Conservation (phyloP, 192 early-diverging fungal species). For the Entomortierella parvispora region DNA sequence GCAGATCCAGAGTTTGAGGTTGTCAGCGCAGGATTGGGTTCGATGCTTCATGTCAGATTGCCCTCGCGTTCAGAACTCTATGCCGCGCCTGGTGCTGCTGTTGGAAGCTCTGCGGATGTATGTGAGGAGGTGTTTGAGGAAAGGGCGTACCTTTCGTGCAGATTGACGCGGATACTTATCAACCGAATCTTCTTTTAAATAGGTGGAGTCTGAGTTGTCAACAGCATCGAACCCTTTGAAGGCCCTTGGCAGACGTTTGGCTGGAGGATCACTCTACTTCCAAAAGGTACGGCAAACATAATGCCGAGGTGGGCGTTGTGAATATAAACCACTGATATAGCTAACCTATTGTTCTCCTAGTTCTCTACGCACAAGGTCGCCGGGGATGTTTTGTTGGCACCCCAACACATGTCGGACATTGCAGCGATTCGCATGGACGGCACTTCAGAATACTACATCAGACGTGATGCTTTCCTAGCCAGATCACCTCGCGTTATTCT, state of each 20-base stretch:
- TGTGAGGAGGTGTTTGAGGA: too few relatives aligned
- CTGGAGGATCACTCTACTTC: conserved; percentile 47
- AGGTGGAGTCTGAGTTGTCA: conserved; percentile 46
- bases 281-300: conserved; percentile 37
- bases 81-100: conserved; percentile 61
- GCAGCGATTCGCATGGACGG: conserved; percentile 68
- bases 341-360: conserved; percentile 25
- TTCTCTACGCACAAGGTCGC: conserved; percentile 62
- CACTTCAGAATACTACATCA: conserved; percentile 67
- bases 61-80: conserved; percentile 64
- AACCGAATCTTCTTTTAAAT: too few relatives aligned
- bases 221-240: conserved; percentile 45
- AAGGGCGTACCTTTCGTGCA: too few relatives aligned
- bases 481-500: conserved; percentile 63
- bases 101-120: conserved; percentile 62
- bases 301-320: too few relatives aligned
- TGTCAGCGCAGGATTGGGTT: conserved; percentile 59
- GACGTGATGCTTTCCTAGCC: conserved; percentile 71
- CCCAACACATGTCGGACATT: conserved; percentile 70
- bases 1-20: conserved; percentile 65
- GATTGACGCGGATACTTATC: too few relatives aligned
- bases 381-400: conserved; percentile 76
- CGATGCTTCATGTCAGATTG: conserved; percentile 55
- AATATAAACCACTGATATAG: too few relatives aligned
- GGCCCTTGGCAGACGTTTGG: conserved; percentile 46